Conservation (phyloP, 139 green algal genomes). For the Coccomyxa sp. region DNA sequence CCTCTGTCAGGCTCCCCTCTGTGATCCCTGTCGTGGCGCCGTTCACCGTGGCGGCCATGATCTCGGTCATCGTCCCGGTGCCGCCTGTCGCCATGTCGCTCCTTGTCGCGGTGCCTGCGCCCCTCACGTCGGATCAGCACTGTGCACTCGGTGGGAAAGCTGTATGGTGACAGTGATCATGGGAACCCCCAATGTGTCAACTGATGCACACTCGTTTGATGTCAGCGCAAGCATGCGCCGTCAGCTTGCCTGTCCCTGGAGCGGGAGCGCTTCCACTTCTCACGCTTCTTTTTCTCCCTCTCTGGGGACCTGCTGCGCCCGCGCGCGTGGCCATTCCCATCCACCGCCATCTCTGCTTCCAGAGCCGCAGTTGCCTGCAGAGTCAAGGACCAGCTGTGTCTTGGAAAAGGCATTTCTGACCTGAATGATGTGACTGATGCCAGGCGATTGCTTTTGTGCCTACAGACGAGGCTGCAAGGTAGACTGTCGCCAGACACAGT, state of each 20-base stretch:
- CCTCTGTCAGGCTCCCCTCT: conserved; percentile 3
- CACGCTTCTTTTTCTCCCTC: neutral
- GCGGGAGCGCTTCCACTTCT: neutral
- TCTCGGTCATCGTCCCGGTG: conserved; percentile 8
- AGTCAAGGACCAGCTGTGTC: neutral
- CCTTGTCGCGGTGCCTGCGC: neutral
- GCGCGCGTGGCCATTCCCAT: neutral
- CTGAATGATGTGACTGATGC: no score
- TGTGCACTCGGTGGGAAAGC: neutral
- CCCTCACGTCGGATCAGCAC: no score
- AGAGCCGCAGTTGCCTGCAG: conserved; percentile 20
- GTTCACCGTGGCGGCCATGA: neutral
- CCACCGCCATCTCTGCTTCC: conserved; percentile 15
- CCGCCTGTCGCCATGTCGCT: neutral
- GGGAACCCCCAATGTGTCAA: neutral
- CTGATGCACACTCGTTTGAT: neutral
- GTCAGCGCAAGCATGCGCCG: neutral
- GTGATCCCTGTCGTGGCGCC: conserved; percentile 5
- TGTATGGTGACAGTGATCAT: neutral
- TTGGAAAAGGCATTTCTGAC: neutral
- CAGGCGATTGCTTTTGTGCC: neutral
- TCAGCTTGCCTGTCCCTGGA: neutral
- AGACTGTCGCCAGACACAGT: neutral
- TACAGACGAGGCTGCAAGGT: neutral
- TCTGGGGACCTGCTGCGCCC: conserved; percentile 2